These are phyloP conservation scores for Carex arenaria DNA, from an alignment of 202 grass and related monocot genomes.

Conservation along the genomic window DNA sequence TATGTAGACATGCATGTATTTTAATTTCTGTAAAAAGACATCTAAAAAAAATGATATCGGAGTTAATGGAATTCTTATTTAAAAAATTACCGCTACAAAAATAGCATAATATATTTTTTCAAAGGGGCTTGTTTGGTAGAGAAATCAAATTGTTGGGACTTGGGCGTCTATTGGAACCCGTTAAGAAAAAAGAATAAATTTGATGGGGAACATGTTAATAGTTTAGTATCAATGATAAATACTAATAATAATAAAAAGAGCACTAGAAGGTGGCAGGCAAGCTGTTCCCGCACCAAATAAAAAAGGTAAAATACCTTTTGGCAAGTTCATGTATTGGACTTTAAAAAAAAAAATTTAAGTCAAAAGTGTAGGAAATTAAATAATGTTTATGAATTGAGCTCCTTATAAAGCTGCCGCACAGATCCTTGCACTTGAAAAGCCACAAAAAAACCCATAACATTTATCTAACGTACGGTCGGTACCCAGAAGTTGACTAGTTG, in stretches of 20 bases:
- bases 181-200: background rate
- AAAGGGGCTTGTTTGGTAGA: background rate
- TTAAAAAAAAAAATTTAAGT: background rate
- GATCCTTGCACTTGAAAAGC: background rate
- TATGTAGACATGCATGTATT: too few relatives aligned
- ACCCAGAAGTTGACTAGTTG: too few relatives aligned
- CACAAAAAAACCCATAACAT: background rate
- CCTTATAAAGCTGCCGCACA: background rate
- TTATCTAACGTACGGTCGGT: background rate
- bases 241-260: background rate
- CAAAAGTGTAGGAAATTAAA: background rate
- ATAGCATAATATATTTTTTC: background rate
- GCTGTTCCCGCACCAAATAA: background rate
- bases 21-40: too few relatives aligned
- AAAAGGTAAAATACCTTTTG: background rate
- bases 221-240: background rate
- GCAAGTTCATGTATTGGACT: background rate
- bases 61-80: too few relatives aligned
- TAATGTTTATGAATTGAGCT: background rate
- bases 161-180: background rate
- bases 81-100: too few relatives aligned
- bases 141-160: background rate
- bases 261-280: constrained; percentile 4
- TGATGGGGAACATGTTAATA: background rate
- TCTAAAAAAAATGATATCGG: too few relatives aligned